phyloP scores from a whole-genome alignment of 2,329 filamentous ascomycete genomes.

The Coniochaeta ligniaria region DNA sequence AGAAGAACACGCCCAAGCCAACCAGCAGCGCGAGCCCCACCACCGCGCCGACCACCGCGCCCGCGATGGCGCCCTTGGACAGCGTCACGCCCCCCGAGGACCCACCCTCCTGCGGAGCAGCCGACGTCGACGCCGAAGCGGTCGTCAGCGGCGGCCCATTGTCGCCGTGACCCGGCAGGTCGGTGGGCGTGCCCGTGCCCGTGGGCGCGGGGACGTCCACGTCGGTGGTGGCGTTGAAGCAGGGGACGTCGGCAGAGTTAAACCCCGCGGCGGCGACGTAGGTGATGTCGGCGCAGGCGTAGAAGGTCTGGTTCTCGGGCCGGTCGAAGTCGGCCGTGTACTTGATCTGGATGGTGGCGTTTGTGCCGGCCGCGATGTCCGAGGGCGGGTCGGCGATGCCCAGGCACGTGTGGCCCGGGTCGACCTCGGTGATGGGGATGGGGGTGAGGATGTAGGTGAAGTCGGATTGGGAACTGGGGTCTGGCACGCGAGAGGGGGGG shows the following conservation, averaged over 20 bases:
- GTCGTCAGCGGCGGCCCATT: constrained; percentile 8
- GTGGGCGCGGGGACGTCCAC: constrained; percentile 13
- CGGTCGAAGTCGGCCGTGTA: constrained; percentile 37
- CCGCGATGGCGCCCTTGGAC: constrained; percentile 12
- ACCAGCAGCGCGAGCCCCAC: constrained; percentile 6
- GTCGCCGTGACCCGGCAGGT: constrained; percentile 11
- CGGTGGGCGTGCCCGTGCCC: constrained; percentile 8
- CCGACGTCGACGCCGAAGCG: constrained; percentile 8
- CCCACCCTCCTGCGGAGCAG: not conserved
- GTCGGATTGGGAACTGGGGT: constrained; percentile 30
- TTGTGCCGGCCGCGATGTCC: constrained; percentile 28
- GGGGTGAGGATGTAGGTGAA: constrained; percentile 30
- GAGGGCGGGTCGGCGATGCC: constrained; percentile 25
- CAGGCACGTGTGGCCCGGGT: constrained; percentile 39
- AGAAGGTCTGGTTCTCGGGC: constrained; percentile 36
- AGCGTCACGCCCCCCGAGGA: constrained; percentile 3
- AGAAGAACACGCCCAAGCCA: constrained; percentile 8
- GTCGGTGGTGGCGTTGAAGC: constrained; percentile 35
- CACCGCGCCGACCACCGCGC: constrained; percentile 11
- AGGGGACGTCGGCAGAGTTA: constrained; percentile 22
- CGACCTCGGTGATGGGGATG: constrained; percentile 25
- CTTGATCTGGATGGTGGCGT: constrained; percentile 41
- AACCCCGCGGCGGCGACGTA: constrained; percentile 29
- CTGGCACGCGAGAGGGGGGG: too few species aligned
- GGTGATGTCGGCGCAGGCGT: constrained; percentile 41